Percentiles rank a stretch among this genome's conserved stretches.
These are phyloP conservation scores for Protomyces inundatus DNA, from an alignment of 1,139 yeast species.

Conservation along the genomic window DNA sequence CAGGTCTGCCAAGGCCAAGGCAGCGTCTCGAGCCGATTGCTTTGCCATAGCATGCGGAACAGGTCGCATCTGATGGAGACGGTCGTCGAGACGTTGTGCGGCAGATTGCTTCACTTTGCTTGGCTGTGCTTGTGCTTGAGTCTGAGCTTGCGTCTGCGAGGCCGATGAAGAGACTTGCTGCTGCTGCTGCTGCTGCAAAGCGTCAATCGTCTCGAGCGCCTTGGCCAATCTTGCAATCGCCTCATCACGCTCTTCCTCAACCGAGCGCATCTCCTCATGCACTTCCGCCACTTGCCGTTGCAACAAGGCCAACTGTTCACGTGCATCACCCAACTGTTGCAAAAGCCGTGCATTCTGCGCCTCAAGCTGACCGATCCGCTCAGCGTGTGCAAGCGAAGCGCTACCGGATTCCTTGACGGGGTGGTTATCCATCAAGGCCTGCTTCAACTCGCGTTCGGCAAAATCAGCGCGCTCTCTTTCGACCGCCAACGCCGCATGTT, in stretches of 20 bases:
- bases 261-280: conserved; percentile 6
- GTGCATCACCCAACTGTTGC: neutral
- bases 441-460: conserved; percentile 30
- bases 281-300: conserved; percentile 28
- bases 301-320: neutral
- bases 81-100: conserved; percentile 1
- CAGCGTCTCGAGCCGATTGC: neutral
- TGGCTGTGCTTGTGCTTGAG: neutral
- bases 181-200: conserved; percentile 25
- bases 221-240: conserved; percentile 29
- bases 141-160: neutral
- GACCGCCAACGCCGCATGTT: conserved; percentile 18
- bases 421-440: conserved; percentile 3
- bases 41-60: neutral
- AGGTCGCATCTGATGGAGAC: neutral
- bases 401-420: neutral
- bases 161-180: conserved; percentile 5
- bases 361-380: neutral
- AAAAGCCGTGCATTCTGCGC: neutral
- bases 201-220: conserved; percentile 28
- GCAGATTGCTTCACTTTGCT: neutral
- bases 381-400: neutral
- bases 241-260: conserved; percentile 32
- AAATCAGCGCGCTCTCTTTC: conserved; percentile 26
- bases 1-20: neutral